phyloP scores from a whole-genome alignment of 257 asterid genomes.

The Lavandula angustifolia region DNA sequence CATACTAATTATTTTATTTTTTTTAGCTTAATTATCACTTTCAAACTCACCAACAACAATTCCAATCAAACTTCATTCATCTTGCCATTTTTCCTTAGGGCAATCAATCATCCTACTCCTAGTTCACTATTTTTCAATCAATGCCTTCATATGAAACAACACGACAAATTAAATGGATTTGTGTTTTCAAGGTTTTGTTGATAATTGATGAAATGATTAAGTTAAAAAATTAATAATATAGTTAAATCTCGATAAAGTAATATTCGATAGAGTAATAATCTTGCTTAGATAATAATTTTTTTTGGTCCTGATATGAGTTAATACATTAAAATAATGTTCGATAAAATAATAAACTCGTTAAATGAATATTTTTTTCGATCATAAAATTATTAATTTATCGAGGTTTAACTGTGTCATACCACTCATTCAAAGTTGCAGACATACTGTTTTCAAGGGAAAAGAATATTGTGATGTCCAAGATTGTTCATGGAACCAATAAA shows the following conservation, averaged over 20 bases:
- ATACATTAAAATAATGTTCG: too few species aligned
- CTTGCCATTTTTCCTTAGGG: constrained; percentile 11
- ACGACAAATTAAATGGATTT: constrained; percentile 9
- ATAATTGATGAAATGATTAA: not conserved
- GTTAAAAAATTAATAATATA: too few species aligned
- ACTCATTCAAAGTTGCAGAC: not conserved
- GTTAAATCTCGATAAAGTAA: too few species aligned
- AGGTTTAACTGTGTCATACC: too few species aligned
- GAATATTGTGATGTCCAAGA: constrained; percentile 22
- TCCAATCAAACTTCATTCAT: constrained; percentile 25
- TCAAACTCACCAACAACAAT: constrained; percentile 42
- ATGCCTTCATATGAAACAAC: constrained; percentile 3
- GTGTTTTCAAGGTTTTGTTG: constrained; percentile 18
- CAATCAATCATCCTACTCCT: constrained; percentile 18
- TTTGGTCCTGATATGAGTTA: too few species aligned
- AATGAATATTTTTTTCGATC: too few species aligned
- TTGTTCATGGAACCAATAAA: constrained; percentile 11
- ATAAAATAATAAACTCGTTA: too few species aligned
- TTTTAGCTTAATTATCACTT: constrained; percentile 31
- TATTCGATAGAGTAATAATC: too few species aligned
- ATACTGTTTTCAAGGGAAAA: constrained; percentile 23
- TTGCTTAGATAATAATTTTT: too few species aligned
- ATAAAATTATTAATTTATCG: too few species aligned
- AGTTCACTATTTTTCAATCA: constrained; percentile 23
- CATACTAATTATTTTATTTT: constrained; percentile 5